A percentile compares a stretch with the other conserved stretches of the same genome.
Evolutionary conservation across 2,329 filamentous ascomycete genomes (phyloP).

Genomic region (Neopestalotiopsis rosae): DNA sequence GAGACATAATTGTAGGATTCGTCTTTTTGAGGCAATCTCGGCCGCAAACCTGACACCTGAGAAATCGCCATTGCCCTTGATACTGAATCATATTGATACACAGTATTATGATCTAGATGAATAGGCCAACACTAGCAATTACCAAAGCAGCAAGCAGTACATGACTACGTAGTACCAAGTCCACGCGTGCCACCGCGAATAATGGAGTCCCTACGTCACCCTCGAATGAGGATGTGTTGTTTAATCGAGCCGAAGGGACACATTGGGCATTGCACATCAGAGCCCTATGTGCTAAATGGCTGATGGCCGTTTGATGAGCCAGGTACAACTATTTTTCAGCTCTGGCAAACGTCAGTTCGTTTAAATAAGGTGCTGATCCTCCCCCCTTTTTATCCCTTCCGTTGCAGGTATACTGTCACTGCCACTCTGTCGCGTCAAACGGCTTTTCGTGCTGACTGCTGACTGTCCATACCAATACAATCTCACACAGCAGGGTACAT

Average conservation of each 20-base stretch:
- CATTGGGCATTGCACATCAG: neutral
- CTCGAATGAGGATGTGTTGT: constrained; percentile 1
- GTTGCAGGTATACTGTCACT: too few species aligned
- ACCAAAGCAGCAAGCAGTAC: neutral
- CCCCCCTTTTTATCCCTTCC: neutral
- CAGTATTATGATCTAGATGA: neutral
- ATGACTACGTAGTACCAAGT: neutral
- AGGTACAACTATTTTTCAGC: neutral
- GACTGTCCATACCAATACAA: neutral
- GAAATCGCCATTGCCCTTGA: neutral
- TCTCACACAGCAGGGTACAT: neutral
- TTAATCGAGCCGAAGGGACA: neutral
- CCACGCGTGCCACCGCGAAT: neutral
- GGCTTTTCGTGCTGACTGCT: neutral
- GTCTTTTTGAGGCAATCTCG: neutral
- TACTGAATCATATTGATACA: neutral
- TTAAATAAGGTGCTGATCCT: constrained; percentile 2
- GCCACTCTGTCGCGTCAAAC: neutral
- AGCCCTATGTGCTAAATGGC: neutral
- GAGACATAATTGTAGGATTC: neutral
- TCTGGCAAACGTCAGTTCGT: neutral
- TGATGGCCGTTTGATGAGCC: too few species aligned
- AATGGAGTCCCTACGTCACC: neutral
- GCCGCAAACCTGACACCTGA: neutral
- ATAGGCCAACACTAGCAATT: neutral